phyloP scores from a whole-genome alignment of 306 rosid species.

The Sicyos baderoa region DNA sequence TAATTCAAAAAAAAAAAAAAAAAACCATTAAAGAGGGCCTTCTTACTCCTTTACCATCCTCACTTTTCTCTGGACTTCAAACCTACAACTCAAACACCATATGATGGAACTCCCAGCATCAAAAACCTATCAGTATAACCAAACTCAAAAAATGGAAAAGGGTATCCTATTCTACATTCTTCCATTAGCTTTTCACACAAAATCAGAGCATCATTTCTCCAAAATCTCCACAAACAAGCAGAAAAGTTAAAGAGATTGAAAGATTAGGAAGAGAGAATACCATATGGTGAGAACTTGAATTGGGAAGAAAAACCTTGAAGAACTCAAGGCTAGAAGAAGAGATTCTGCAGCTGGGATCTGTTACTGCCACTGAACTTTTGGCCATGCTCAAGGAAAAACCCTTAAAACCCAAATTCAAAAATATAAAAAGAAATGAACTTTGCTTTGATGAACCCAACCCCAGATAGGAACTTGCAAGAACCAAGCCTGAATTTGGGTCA shows the following conservation, averaged over 20 bases:
- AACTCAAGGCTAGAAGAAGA: conserved; percentile 15
- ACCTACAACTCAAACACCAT: background rate
- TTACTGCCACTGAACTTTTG: background rate
- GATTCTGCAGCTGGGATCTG: conserved; percentile 3
- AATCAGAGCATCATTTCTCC: background rate
- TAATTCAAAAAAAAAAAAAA: too few relatives aligned
- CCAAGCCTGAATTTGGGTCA: background rate
- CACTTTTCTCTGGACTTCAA: background rate
- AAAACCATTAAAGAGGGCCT: too few relatives aligned
- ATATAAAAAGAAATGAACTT: background rate
- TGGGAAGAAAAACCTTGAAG: conserved; percentile 22
- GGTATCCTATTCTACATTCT: background rate
- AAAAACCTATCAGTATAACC: background rate
- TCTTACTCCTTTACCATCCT: background rate
- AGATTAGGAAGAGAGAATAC: conserved; percentile 8
- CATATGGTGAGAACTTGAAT: conserved; percentile 4
- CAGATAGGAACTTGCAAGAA: background rate
- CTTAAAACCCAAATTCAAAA: background rate
- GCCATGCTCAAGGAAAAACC: background rate
- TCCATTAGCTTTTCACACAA: background rate
- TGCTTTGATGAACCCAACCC: background rate
- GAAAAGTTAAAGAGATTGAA: background rate
- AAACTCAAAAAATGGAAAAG: background rate
- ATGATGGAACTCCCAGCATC: background rate
- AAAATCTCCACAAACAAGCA: background rate